Evolutionary conservation across 2,329 filamentous ascomycete genomes (phyloP).

Genomic region (Leptographium galeiforme): DNA sequence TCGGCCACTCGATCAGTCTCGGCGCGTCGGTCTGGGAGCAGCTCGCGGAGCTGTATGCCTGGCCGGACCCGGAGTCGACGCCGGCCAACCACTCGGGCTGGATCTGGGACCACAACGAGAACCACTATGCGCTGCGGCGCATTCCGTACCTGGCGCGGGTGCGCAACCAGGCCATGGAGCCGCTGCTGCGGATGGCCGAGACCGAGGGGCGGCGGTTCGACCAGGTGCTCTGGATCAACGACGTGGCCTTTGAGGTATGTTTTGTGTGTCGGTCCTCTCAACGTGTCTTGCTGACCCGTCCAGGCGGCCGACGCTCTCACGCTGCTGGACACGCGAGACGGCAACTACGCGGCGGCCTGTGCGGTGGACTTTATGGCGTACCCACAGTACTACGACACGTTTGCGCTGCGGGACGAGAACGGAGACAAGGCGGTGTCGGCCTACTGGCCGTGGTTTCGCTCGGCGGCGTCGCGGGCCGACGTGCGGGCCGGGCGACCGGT

Average conservation of each 20-base stretch:
- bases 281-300: background rate
- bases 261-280: background rate
- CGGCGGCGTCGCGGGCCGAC: conserved; percentile 25
- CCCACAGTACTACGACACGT: conserved; percentile 46
- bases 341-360: conserved; percentile 46
- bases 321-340: conserved; percentile 39
- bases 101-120: conserved; percentile 39
- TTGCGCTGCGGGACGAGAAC: conserved; percentile 41
- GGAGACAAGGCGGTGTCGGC: conserved; percentile 38
- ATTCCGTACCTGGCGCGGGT: conserved; percentile 55
- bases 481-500: conserved; percentile 37
- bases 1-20: conserved; percentile 41
- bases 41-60: conserved; percentile 36
- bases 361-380: conserved; percentile 43
- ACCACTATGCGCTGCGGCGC: conserved; percentile 42
- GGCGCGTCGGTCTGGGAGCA: conserved; percentile 42
- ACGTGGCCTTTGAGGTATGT: conserved; percentile 43
- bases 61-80: conserved; percentile 16
- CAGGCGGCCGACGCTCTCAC: conserved; percentile 32
- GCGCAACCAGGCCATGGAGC: conserved; percentile 49
- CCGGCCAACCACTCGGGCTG: conserved; percentile 37
- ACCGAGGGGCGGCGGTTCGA: conserved; percentile 33
- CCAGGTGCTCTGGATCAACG: conserved; percentile 46
- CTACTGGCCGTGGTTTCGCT: conserved; percentile 48
- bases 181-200: conserved; percentile 34